These are phyloP conservation scores for Lactifluus hygrophoroides DNA, from an alignment of 768 basidiomycete species.

Conservation along the genomic window DNA sequence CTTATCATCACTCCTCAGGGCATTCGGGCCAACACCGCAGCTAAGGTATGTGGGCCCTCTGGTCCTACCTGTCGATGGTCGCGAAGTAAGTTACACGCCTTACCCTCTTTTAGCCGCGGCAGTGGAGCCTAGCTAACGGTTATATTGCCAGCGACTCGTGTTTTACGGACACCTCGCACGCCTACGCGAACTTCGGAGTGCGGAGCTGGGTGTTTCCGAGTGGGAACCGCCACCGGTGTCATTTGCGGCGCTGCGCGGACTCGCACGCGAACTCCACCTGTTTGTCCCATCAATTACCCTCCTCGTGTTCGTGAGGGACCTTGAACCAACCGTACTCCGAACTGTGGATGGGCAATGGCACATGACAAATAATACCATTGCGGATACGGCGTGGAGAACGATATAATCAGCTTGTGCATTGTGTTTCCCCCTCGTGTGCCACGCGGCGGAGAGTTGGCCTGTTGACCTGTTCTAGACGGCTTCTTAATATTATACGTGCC, in stretches of 20 bases:
- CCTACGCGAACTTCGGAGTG: conserved; percentile 40
- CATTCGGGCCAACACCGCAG: conserved; percentile 26
- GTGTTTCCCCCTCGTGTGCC: not conserved
- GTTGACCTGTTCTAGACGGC: not conserved
- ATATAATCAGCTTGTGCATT: not conserved
- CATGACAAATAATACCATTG: conserved; percentile 23
- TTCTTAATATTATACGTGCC: not conserved
- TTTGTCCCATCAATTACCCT: conserved; percentile 45
- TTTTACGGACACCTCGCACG: conserved; percentile 55
- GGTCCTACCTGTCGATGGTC: conserved; percentile 49
- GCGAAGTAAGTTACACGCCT: conserved; percentile 33
- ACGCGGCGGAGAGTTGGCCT: not conserved
- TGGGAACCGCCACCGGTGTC: conserved; percentile 54
- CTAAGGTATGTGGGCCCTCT: conserved; percentile 57
- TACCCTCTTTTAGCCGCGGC: not conserved
- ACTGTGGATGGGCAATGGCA: conserved; percentile 25
- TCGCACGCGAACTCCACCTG: conserved; percentile 51
- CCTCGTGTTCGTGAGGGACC: conserved; percentile 56
- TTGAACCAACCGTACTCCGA: conserved; percentile 46
- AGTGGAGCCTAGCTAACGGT: not conserved
- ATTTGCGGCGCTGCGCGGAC: conserved; percentile 45
- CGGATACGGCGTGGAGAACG: conserved; percentile 15
- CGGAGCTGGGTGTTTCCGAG: conserved; percentile 57
- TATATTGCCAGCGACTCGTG: conserved; percentile 40
- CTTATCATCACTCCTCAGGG: conserved; percentile 34